A percentile compares a stretch with the other conserved stretches of the same genome.
Evolutionary conservation across 1,139 yeast genomes (phyloP).

Genomic region (Lodderomyces elongisporus): DNA sequence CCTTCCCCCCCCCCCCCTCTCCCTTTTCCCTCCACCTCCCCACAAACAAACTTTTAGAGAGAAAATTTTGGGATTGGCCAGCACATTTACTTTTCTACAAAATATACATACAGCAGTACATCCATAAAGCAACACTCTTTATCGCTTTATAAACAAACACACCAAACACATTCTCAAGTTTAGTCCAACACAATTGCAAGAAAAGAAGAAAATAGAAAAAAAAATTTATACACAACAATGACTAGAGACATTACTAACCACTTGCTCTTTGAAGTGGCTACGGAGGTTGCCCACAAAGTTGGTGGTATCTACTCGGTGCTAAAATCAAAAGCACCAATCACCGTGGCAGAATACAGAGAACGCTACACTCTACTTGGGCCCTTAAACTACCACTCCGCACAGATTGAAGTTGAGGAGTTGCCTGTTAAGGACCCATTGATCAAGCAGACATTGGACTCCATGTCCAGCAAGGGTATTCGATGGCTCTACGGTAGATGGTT

Average conservation of each 20-base stretch:
- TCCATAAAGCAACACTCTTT: too few relatives aligned
- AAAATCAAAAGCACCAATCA: conserved; percentile 94
- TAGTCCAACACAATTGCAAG: neutral
- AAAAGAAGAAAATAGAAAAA: neutral
- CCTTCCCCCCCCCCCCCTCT: too few relatives aligned
- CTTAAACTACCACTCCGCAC: conserved; percentile 72
- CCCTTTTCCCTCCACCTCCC: too few relatives aligned
- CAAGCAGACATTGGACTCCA: conserved; percentile 60
- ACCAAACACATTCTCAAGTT: too few relatives aligned
- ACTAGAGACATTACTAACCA: conserved; percentile 77
- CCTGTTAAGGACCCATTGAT: conserved; percentile 61
- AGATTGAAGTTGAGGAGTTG: conserved; percentile 88
- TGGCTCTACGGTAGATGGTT: conserved; percentile 95
- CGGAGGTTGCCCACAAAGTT: conserved; percentile 96
- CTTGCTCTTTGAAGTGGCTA: conserved; percentile 87
- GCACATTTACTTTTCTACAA: too few relatives aligned
- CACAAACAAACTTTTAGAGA: too few relatives aligned
- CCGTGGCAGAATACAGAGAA: conserved; percentile 88
- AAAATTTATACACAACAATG: conserved; percentile 32
- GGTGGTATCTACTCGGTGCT: conserved; percentile 97
- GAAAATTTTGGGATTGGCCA: too few relatives aligned
- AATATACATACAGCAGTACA: too few relatives aligned
- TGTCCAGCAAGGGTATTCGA: conserved; percentile 75
- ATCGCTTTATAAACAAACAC: too few relatives aligned
- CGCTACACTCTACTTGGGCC: conserved; percentile 89